Base-by-base conservation (phyloP, 768 basidiomycete species). In the Suillus spraguei region DNA sequence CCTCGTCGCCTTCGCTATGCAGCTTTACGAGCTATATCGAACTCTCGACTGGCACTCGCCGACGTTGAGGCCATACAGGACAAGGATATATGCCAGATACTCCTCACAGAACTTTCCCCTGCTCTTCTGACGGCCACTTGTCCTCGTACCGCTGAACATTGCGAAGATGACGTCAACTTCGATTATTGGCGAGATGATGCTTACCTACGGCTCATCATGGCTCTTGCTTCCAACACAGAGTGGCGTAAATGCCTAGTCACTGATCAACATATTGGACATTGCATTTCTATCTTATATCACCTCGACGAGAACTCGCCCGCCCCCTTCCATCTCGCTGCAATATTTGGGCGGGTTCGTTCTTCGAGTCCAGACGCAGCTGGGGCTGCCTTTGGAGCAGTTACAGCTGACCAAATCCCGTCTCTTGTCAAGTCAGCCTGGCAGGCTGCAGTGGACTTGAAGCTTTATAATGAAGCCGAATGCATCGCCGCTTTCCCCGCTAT, bases 1-100 rank as follows among this genome's bases (percentile, higher is more conserved):
- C 54, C 36, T 28, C 20, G 13, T 28, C 60, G 46, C 17, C 49
- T 61, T 58, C 53, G 60, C 22, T 41, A 61, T 28, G 39, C 60
- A 11, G 60, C 60, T 58, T 55, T 61, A 36, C 53, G 60, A 6
- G 39, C 35, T 36, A 35, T 53, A 16, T 59, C 16, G 5, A 36
- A 61, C 8, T 28, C 38, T 39, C 55, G 55, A 58, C 17, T 58
- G 17, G 22, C 16, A 11, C 55, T 58, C 10, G 55, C 55, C 9
- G 10, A 39, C 16, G 10, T 58, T 28, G 17, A 28, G 28, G 38
- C 38, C 38, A 28, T 58, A 58, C 9, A 58, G 22, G 55, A 39
- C 38, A 22, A 58, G 38, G 39, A 28, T 10, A 28, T 28, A 11
- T 38, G 36, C 38, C 16, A 58, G 16, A 24, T 5, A 20, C 55